phyloP scores from a whole-genome alignment of 768 basidiomycete genomes.

The Suillus discolor region DNA sequence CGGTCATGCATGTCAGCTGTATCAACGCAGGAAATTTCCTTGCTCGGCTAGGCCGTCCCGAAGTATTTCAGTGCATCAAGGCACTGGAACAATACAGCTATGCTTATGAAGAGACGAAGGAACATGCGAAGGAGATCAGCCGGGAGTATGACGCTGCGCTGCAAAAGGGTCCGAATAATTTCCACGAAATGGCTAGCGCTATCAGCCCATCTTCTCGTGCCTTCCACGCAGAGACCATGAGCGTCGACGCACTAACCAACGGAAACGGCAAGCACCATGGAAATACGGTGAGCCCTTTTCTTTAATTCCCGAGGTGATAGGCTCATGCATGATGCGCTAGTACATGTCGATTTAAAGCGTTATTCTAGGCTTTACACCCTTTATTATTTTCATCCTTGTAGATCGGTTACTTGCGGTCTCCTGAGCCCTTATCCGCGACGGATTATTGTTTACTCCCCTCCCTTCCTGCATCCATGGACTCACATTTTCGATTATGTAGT shows the following conservation, averaged over 20 bases:
- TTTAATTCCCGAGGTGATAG: slow-evolving; percentile 1
- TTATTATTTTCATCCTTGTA: slow-evolving; percentile 14
- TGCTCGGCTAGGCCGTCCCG: slow-evolving; percentile 79
- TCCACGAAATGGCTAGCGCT: slow-evolving; percentile 44
- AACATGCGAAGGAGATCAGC: slow-evolving; percentile 69
- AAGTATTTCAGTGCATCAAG: slow-evolving; percentile 80
- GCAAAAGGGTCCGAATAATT: slow-evolving; percentile 38
- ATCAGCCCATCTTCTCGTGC: slow-evolving; percentile 19
- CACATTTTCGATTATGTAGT: slow-evolving; percentile 7
- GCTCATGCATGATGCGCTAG: slow-evolving; percentile 11
- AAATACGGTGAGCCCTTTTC: slow-evolving; percentile 18
- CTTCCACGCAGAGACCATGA: slow-evolving; percentile 20
- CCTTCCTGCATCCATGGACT: slow-evolving; percentile 9
- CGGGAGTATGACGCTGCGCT: slow-evolving; percentile 47
- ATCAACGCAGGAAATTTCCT: slow-evolving; percentile 83
- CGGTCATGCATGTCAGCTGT: slow-evolving; percentile 86
- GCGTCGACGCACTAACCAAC: slow-evolving; percentile 15
- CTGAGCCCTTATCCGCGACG: neutral
- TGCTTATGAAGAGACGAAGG: slow-evolving; percentile 85
- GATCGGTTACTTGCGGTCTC: neutral
- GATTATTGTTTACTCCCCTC: neutral
- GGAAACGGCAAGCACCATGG: slow-evolving; percentile 24
- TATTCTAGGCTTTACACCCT: slow-evolving; percentile 27
- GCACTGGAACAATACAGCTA: slow-evolving; percentile 88
- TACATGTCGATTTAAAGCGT: slow-evolving; percentile 27